Evolutionary conservation across 2,329 filamentous ascomycete genomes (phyloP).

Genomic region (Aspergillus thermomutatus): DNA sequence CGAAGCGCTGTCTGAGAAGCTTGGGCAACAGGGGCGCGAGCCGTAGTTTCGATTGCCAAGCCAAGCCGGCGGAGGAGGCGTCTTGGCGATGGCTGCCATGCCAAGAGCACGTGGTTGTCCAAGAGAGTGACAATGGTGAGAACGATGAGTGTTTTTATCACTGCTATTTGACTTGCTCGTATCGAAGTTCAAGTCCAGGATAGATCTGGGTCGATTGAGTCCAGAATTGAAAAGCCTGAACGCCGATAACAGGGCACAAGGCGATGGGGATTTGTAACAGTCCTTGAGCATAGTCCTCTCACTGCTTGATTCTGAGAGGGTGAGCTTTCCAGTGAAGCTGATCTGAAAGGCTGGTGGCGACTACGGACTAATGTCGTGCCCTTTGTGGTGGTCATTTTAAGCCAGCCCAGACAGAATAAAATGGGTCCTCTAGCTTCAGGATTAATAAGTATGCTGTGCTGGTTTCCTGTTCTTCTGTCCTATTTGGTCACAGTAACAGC

Average conservation of each 20-base stretch:
- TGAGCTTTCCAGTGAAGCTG: neutral
- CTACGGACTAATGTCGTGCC: neutral
- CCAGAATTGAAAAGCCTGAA: neutral
- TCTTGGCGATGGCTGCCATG: constrained; percentile 4
- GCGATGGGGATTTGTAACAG: neutral
- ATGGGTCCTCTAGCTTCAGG: too few relatives aligned
- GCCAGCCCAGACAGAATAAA: neutral
- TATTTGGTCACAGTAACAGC: neutral
- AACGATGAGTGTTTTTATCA: neutral
- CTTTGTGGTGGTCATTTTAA: neutral
- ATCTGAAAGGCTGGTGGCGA: neutral
- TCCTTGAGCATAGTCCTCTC: neutral
- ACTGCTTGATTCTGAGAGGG: neutral
- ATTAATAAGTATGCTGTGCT: neutral
- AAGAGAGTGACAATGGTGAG: neutral
- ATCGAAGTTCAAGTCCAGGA: neutral
- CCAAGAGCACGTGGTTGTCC: constrained; percentile 9
- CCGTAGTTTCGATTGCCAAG: constrained; percentile 1
- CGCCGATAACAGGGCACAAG: neutral
- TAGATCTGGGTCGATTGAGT: neutral
- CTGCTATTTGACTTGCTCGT: neutral
- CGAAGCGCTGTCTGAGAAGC: constrained; percentile 3
- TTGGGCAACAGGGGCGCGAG: neutral
- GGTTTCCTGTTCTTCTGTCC: neutral
- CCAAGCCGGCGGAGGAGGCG: neutral